phyloP scores from a whole-genome alignment of 805 yeast genomes.

The Candida germanica region DNA sequence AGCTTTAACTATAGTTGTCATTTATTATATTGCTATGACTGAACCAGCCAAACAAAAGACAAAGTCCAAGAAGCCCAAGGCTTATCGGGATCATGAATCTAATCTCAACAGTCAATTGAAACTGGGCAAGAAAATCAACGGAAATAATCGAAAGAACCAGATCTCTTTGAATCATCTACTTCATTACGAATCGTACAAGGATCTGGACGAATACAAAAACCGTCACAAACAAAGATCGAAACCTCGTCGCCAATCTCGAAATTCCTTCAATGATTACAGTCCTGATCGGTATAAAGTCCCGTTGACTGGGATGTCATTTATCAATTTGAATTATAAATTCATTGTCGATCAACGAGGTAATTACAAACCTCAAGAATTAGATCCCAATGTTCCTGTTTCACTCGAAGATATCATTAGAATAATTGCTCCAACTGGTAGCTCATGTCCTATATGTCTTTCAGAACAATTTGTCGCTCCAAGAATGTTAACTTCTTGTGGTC shows the following conservation, averaged over 20 bases:
- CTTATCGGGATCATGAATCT: too few relatives aligned
- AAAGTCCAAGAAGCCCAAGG: too few relatives aligned
- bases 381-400: constrained; percentile 74
- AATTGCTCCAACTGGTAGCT: constrained; percentile 69
- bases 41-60: too few relatives aligned
- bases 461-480: constrained; percentile 88
- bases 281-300: constrained; percentile 32
- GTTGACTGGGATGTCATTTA: constrained; percentile 62
- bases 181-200: constrained; percentile 48
- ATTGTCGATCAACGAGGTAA: constrained; percentile 65
- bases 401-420: constrained; percentile 64
- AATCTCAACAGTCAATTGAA: not conserved
- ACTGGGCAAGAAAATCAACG: constrained; percentile 1
- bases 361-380: constrained; percentile 56
- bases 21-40: too few relatives aligned
- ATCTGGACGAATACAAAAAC: constrained; percentile 34
- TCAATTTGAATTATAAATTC: constrained; percentile 82
- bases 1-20: too few relatives aligned
- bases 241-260: constrained; percentile 8
- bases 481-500: constrained; percentile 90
- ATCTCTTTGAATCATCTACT: constrained; percentile 55
- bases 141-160: constrained; percentile 7
- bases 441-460: constrained; percentile 88
- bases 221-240: constrained; percentile 16
- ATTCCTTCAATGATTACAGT: constrained; percentile 5